Percentiles rank a stretch among this genome's conserved stretches.
Conservation (phyloP, 768 basidiomycete species). For the Tricholoma bakamatsutake region DNA sequence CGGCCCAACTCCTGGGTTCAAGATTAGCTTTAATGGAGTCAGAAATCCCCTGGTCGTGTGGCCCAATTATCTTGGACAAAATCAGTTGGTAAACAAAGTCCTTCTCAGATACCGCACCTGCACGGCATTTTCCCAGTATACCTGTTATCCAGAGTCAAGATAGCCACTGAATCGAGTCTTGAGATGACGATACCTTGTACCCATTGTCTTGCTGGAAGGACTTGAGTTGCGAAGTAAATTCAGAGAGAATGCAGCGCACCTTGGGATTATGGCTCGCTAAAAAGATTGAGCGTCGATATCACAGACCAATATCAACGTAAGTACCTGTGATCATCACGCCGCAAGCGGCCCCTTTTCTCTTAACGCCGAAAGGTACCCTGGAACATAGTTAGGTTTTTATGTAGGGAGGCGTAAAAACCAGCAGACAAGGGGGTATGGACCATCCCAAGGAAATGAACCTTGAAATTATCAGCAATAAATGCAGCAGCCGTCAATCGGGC, state of each 20-base stretch:
- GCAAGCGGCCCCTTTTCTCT: conserved; percentile 59
- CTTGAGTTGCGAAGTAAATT: not conserved
- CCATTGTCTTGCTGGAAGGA: conserved; percentile 73
- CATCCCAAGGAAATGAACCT: conserved; percentile 65
- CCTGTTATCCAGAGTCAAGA: conserved; percentile 33
- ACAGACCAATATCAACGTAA: conserved; percentile 7
- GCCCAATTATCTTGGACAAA: conserved; percentile 63
- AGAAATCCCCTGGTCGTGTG: conserved; percentile 78
- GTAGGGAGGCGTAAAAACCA: not conserved
- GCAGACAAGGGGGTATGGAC: conserved; percentile 78
- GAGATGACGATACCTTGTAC: conserved; percentile 53
- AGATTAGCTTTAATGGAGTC: conserved; percentile 56
- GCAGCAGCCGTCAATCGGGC: conserved; percentile 67
- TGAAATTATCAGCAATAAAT: conserved; percentile 60
- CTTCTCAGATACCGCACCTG: conserved; percentile 42
- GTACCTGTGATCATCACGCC: conserved; percentile 89
- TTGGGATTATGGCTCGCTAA: conserved; percentile 86
- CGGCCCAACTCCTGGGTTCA: conserved; percentile 43
- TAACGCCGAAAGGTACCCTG: conserved; percentile 79
- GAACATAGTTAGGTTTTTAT: not conserved
- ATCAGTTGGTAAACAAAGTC: not conserved
- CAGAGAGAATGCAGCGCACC: conserved; percentile 28
- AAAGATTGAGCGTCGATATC: not conserved
- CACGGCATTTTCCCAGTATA: conserved; percentile 87
- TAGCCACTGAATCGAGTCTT: not conserved